Evolutionary conservation across 176 grass and related monocot genomes (phyloP), one percentile per base, ranked within the genome.

Genomic region (Rhynchospora pubera): DNA sequence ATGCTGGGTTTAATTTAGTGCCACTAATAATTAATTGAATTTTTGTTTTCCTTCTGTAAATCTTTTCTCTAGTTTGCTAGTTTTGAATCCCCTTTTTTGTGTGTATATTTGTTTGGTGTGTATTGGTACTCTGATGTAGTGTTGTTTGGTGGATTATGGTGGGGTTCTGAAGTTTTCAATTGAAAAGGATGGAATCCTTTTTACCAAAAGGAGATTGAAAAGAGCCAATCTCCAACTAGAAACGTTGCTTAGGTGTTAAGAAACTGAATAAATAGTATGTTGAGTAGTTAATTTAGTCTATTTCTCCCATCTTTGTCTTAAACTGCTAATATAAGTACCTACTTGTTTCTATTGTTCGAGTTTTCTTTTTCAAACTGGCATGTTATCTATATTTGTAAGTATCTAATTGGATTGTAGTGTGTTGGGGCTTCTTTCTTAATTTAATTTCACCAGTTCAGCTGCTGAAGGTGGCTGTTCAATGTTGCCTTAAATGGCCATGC

Each of bases 1-100:
- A 65, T 81, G 59, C 57, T 65, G 78, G 78, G 44, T 80, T 80
- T 64, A 80, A 65, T 46, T 64, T 65, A 81, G 28, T 81, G 5
- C 19, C 13, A 66, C 45, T 66, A 52, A 82, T 82, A 82, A 62
- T 67, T 65, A 48, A 63, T 63, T n/a, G 5, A 63, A 63, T 7
- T 47, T 63, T 80, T 44, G 5, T 60, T 64, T 19, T 14, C 5
- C 16, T 56, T 77, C 48, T 16, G 67, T 71, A 76, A 55, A 28
- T 76, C 22, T 14, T 76, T 22, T 24, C 48, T 70, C 69, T 6
- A 52, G 11, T 14, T 14, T 51, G 46, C 9, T 62, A 24, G 18
- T 62, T 65, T 65, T 50, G 56, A 24, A 9, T 12, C 52, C 10
- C 16, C 15, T 16, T 64, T 58, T 51, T 65, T 81, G 79, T 81